Conservation (phyloP, 257 asterid species). For the Avicennia marina region DNA sequence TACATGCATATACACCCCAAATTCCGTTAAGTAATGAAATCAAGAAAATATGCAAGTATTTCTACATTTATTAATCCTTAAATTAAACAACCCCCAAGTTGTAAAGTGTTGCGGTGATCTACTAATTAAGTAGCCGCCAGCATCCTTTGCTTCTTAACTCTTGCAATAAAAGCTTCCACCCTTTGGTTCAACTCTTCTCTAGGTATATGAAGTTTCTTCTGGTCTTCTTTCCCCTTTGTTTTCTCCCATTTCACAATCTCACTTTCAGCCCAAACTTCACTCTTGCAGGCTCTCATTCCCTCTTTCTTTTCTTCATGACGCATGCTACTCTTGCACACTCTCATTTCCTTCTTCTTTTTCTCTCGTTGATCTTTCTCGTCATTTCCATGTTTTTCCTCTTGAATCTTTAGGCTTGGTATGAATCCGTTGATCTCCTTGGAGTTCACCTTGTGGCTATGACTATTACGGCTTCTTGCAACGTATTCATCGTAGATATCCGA, state of each 20-base stretch:
- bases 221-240: not conserved
- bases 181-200: constrained; percentile 39
- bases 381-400: constrained; percentile 7
- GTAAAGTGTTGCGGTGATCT: not conserved
- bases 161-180: constrained; percentile 49
- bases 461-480: constrained; percentile 28
- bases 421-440: not conserved
- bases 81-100: not conserved
- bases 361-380: not conserved
- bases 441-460: not conserved
- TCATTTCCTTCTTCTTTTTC: constrained; percentile 9
- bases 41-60: no score
- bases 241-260: constrained; percentile 15
- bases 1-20: not conserved
- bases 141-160: constrained; percentile 45
- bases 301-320: constrained; percentile 13
- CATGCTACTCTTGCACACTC: constrained; percentile 9
- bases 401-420: not conserved
- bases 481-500: constrained; percentile 36
- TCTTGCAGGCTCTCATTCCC: constrained; percentile 23
- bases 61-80: not conserved
- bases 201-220: constrained; percentile 16
- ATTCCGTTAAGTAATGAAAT: not conserved
- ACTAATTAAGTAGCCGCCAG: constrained; percentile 33
- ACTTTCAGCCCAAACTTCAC: no score